Evolutionary conservation across 2,329 filamentous ascomycete genomes (phyloP), one percentile per base, ranked within the genome.

Genomic region (Monilinia aucupariae): DNA sequence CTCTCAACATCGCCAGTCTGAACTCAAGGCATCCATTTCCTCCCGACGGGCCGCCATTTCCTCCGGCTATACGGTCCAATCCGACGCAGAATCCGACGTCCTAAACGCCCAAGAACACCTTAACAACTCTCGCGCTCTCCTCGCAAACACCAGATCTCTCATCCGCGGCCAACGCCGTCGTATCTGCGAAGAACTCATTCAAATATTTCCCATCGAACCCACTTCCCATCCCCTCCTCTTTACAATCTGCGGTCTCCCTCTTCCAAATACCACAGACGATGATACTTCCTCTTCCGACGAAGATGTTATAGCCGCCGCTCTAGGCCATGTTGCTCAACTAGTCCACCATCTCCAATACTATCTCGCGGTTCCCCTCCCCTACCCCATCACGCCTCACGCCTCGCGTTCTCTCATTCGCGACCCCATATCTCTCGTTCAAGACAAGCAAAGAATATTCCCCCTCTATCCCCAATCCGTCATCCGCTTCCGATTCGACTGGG

Each of bases 401-500:
- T 96, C 91, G 2, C 86, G 85, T 4, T 90, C 88, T 4, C 85
- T 84, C 48, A 88, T 93, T 63, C 83, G 86, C 53, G 92, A 96
- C 72, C 85, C 89, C 7, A 89, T 96, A 50, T 84, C 81, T 25
- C 77, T 82, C 32, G 74, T 85, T 8, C 64, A 67, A 55, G 73
- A 74, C 45, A 72, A 73, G 8, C 76, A 83, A 62, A 82, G 86
- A 52, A 86, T 85, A 7, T 99, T 96, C 70, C 94, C 94, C 0
- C 81, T 99, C 0, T 92, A 92, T 75, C 76, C 89, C 78, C n/a
- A 82, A 67, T 82, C 83, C 72, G 82, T 84, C 2, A 85, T 91
- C 0, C 85, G 92, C 52, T 97, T 93, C 78, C 87, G 93, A 2
- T 97, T 97, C 75, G 93, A 97, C 71, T 99, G 97, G 74, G 94